A percentile compares a stretch with the other conserved stretches of the same genome.
These are phyloP conservation scores for Yarrowia sp. DNA, from an alignment of 805 yeast genomes.

Conservation along the genomic window DNA sequence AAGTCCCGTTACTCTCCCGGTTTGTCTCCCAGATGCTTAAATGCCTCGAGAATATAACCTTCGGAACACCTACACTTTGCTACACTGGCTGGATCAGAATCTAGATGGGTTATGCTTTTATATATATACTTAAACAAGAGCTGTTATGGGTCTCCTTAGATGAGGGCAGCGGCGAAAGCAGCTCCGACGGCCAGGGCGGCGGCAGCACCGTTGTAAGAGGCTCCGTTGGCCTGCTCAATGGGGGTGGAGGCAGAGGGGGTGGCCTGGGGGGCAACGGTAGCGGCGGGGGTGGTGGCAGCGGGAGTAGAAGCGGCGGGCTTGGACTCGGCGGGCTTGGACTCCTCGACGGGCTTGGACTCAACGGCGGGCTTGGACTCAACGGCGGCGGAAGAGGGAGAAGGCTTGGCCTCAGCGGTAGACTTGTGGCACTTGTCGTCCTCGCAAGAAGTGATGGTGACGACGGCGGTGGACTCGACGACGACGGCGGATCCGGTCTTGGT, in stretches of 20 bases:
- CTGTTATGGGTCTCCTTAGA: conserved; percentile 27
- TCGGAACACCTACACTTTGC: not conserved
- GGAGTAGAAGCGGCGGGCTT: conserved; percentile 15
- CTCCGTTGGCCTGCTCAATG: conserved; percentile 36
- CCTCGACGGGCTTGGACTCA: conserved; percentile 17
- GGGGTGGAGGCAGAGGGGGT: conserved; percentile 19
- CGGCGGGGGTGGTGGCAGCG: conserved; percentile 5
- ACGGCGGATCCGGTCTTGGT: conserved; percentile 16
- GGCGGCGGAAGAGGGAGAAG: conserved; percentile 1
- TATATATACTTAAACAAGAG: conserved; percentile 27
- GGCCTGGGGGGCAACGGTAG: conserved; percentile 31
- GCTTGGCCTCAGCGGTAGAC: conserved; percentile 27
- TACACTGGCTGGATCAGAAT: conserved; percentile 8
- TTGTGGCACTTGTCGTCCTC: conserved; percentile 37
- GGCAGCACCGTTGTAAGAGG: conserved; percentile 36
- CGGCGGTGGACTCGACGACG: conserved; percentile 31
- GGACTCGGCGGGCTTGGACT: conserved; percentile 18
- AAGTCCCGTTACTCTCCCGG: too few species aligned
- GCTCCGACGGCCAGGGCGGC: conserved; percentile 38
- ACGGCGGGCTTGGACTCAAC: conserved; percentile 27
- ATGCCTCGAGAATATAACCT: not conserved
- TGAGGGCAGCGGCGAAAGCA: conserved; percentile 38
- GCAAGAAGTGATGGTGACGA: conserved; percentile 34
- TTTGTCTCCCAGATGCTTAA: not conserved
- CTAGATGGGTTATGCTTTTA: conserved; percentile 36